phyloP scores from a whole-genome alignment of 106 monocot species.

The Dendrobium chrysotoxum region DNA sequence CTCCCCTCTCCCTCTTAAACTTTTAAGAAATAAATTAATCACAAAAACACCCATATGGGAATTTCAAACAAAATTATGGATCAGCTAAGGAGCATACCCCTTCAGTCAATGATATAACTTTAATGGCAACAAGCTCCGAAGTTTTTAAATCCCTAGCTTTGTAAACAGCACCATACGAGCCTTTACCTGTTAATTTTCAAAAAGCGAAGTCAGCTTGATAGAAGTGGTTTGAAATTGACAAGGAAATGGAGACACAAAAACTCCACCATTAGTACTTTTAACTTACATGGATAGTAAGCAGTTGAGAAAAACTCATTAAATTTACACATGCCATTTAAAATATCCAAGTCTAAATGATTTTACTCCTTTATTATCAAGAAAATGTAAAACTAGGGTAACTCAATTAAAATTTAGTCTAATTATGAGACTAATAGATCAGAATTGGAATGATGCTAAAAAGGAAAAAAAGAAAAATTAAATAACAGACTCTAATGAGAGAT shows the following conservation, averaged over 20 bases:
- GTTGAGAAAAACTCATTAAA: not conserved
- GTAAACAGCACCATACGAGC: conserved; percentile 98
- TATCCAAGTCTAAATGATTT: not conserved
- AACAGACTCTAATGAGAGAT: not conserved
- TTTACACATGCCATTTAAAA: not conserved
- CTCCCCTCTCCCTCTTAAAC: not conserved
- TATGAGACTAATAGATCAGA: not conserved
- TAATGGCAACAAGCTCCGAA: conserved; percentile 94
- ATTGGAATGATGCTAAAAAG: not conserved
- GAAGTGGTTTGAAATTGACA: conserved; percentile 1
- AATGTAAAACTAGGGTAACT: not conserved
- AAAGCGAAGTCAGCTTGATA: conserved; percentile 4
- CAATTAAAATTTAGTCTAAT: not conserved
- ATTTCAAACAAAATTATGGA: not conserved
- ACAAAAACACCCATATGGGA: not conserved
- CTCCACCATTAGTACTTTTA: not conserved
- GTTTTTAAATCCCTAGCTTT: conserved; percentile 93
- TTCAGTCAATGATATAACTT: conserved; percentile 95
- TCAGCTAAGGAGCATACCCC: conserved; percentile 48
- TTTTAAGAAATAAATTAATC: not conserved
- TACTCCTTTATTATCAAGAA: not conserved
- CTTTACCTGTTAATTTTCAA: conserved; percentile 68
- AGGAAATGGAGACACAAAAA: not conserved
- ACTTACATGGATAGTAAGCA: not conserved
- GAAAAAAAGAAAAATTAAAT: not conserved